These are phyloP conservation scores for Monosporascus sp. DNA, from an alignment of 2,329 filamentous ascomycete species.

Conservation along the genomic window DNA sequence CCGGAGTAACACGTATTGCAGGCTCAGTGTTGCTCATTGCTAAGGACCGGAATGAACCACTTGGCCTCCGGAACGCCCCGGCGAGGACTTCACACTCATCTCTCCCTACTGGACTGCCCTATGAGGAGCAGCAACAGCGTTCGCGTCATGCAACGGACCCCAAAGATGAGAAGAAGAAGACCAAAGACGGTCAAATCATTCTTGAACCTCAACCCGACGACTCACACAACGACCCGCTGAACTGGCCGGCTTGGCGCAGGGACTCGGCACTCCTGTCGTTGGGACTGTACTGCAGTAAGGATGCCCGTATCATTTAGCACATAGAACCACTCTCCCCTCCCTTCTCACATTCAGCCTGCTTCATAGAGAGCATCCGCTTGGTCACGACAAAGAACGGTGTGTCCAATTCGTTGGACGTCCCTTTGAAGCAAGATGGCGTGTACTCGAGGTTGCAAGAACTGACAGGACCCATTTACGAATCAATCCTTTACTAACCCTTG, in stretches of 20 bases:
- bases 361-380: no score
- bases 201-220: slow-evolving; percentile 90
- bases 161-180: slow-evolving; percentile 61
- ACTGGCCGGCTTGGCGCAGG: slow-evolving; percentile 80
- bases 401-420: background rate
- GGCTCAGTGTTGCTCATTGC: slow-evolving; percentile 55
- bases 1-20: slow-evolving; percentile 20
- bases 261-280: slow-evolving; percentile 75
- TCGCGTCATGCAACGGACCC: slow-evolving; percentile 3
- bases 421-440: background rate
- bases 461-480: background rate
- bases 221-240: slow-evolving; percentile 82
- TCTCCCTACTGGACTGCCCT: slow-evolving; percentile 40
- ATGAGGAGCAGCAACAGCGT: slow-evolving; percentile 25
- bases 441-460: background rate
- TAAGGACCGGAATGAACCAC: slow-evolving; percentile 49
- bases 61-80: slow-evolving; percentile 53
- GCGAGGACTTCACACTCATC: slow-evolving; percentile 55
- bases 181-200: slow-evolving; percentile 75
- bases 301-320: no score
- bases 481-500: background rate
- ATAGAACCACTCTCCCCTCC: no score
- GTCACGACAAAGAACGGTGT: no score
- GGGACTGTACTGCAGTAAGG: slow-evolving; percentile 70
- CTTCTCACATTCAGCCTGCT: no score